phyloP scores from a whole-genome alignment of 495 filamentous ascomycete species.

The Tuber aestivum region DNA sequence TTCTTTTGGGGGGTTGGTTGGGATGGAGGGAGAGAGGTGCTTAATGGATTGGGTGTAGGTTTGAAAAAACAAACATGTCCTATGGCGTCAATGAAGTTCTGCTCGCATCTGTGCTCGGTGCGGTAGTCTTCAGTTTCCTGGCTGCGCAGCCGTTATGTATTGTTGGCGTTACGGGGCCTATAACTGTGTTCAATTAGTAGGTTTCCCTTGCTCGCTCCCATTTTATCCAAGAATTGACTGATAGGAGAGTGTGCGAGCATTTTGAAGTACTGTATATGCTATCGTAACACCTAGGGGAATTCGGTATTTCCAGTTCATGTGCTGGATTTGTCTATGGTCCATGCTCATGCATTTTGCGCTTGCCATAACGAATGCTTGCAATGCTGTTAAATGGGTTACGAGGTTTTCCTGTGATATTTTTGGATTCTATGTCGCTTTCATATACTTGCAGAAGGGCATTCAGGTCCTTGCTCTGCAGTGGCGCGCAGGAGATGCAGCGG shows the following conservation, averaged over 20 bases:
- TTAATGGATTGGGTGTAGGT: conserved; percentile 23
- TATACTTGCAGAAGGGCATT: conserved; percentile 79
- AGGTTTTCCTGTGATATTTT: conserved; percentile 83
- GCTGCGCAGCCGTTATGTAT: conserved; percentile 78
- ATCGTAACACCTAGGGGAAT: conserved; percentile 64
- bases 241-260: conserved; percentile 2
- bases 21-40: background rate
- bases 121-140: conserved; percentile 68
- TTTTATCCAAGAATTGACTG: background rate
- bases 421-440: conserved; percentile 77
- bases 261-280: conserved; percentile 65
- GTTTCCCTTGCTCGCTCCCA: conserved; percentile 17
- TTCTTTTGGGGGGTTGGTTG: background rate
- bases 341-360: conserved; percentile 73
- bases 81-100: conserved; percentile 84
- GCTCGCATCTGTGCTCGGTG: conserved; percentile 68
- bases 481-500: conserved; percentile 55
- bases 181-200: conserved; percentile 78
- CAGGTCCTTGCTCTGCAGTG: conserved; percentile 65
- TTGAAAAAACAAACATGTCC: conserved; percentile 67
- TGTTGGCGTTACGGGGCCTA: conserved; percentile 76
- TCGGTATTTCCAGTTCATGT: conserved; percentile 77
- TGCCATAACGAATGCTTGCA: conserved; percentile 73
- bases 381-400: conserved; percentile 73
- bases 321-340: conserved; percentile 80